Evolutionary conservation across 805 yeast genomes (phyloP), one percentile per base, ranked within the genome.

Genomic region (Saccharomycopsis malanga): DNA sequence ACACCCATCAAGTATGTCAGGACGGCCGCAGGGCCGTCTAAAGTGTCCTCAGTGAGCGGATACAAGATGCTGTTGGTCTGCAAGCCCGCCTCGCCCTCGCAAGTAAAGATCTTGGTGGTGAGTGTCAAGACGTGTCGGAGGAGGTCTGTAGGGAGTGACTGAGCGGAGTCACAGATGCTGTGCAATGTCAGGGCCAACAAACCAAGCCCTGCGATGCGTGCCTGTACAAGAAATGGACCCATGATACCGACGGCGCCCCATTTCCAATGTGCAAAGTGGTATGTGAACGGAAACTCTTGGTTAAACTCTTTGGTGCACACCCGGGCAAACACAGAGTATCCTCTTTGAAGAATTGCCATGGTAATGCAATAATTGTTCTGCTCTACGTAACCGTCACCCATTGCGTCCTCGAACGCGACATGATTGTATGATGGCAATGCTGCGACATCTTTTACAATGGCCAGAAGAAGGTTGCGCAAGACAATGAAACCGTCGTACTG

Each of bases 401-500:
- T 40, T 34, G 30, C 50, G 15, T 21, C 15, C 9, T 35, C 25
- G 12, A 20, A 37, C n/a, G n/a, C n/a, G n/a, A n/a, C n/a, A n/a
- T n/a, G n/a, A n/a, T n/a, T n/a, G n/a, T n/a, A n/a, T n/a, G n/a
- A n/a, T n/a, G n/a, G n/a, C n/a, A n/a, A n/a, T 18, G 23, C 29
- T 6, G 32, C 12, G 2, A 46, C 17, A n/a, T 21, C 22, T 20
- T 35, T 32, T 32, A 67, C 48, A 51, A 60, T 62, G 53, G 58
- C 53, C 52, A 59, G 9, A 51, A 60, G 27, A 38, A 56, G 35
- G 3, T 64, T 60, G 35, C 61, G 62, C 39, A 71, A 56, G 4
- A 53, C 55, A 2, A 61, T 56, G 46, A 71, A 71, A 3, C 80
- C 79, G 6, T 73, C 75, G 36, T 64, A 58, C 55, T 79, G 81